Evolutionary conservation across 129 eudicot species (phyloP), one percentile per base, ranked within the genome.

Genomic region (Artemisia annua): DNA sequence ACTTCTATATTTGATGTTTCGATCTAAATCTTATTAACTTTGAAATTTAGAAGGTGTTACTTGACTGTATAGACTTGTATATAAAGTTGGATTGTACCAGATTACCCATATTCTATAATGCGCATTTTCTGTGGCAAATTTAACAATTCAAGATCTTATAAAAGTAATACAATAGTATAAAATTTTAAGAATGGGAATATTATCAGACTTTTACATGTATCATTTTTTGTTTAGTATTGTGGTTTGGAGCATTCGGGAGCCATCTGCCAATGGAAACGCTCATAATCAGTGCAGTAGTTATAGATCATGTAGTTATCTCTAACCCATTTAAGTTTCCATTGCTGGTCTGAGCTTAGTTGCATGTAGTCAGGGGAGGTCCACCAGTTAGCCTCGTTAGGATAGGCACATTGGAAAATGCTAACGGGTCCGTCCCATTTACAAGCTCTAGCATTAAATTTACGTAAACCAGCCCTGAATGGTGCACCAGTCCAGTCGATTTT

Each of bases 401-500:
- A 22, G 28, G 80, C 68, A 71, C 87, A 84, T 19, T 73, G 67
- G 24, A 16, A 24, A 24, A 79, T 69, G 74, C 90, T 81, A 7
- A 51, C 39, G 3, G 79, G 79, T 13, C 86, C 85, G 3, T 79
- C 57, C 83, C 83, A 86, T 30, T 70, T 48, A 69, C 89, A 89
- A 35, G 87, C 86, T 54, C 82, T 76, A 9, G 86, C 75, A 35
- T 69, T 80, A 26, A 82, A 89, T 35, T 66, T 75, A 0, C 85
- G 73, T 20, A 76, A 69, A 17, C 66, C 44, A 35, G 91, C 89
- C 44, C 20, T 63, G 71, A 86, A 89, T 5, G 96, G 92, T 66
- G 92, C 82, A 18, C 78, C 63, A 3, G 14, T 75, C 96, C 96
- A 89, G 71, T 89, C 83, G 48, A 83, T 89, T 63, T 84, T 86